Percentiles rank a stretch among this genome's conserved stretches.
Evolutionary conservation across 1,139 yeast species (phyloP).

Genomic region (Yamadazyma triangularis): DNA sequence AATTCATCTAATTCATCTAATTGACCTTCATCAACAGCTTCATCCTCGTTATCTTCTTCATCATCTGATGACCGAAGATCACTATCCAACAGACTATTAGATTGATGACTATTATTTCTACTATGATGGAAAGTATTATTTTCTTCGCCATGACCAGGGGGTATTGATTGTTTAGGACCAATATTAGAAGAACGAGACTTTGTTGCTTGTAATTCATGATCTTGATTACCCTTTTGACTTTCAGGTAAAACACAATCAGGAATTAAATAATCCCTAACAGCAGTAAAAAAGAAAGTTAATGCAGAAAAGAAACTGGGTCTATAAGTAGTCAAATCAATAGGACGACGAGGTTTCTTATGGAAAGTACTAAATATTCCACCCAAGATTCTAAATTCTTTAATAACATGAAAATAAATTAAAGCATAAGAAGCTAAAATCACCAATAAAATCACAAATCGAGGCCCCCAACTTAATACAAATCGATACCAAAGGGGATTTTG

Average conservation of each 20-base stretch:
- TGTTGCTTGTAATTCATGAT: background rate
- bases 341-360: conserved; percentile 12
- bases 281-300: conserved; percentile 22
- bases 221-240: conserved; percentile 1
- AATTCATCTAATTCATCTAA: background rate
- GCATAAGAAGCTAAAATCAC: conserved; percentile 63
- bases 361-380: conserved; percentile 44
- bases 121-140: conserved; percentile 8
- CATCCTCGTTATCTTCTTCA: conserved; percentile 3
- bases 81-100: background rate
- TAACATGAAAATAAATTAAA: conserved; percentile 70
- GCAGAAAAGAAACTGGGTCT: conserved; percentile 37
- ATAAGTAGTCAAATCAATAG: conserved; percentile 9
- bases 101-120: conserved; percentile 8
- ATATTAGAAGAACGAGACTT: conserved; percentile 1
- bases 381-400: conserved; percentile 50
- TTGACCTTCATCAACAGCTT: conserved; percentile 2
- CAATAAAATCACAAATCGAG: conserved; percentile 65
- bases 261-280: conserved; percentile 20
- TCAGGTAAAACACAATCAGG: conserved; percentile 32
- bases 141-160: conserved; percentile 5
- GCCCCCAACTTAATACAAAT: conserved; percentile 75
- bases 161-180: conserved; percentile 3
- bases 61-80: conserved; percentile 4
- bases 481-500: conserved; percentile 72